These are phyloP conservation scores for Crithidia bombi DNA, from an alignment of 208 protist species.

Conservation along the genomic window DNA sequence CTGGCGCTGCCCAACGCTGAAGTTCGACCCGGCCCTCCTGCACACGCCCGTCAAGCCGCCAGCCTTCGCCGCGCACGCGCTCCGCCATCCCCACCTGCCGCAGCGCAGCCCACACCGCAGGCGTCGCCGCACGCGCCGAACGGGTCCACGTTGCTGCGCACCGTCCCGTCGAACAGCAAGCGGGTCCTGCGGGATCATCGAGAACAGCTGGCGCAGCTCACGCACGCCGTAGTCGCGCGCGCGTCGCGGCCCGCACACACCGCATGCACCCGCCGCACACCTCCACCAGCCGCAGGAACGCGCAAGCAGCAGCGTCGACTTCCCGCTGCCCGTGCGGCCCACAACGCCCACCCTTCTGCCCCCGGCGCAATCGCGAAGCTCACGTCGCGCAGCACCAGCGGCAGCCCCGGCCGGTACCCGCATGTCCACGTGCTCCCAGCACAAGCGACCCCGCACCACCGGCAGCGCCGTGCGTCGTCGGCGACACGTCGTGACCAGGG, in stretches of 20 bases:
- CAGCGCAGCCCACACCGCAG: constrained; percentile 58
- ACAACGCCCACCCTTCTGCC: constrained; percentile 90
- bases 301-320: constrained; percentile 76
- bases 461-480: not conserved
- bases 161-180: constrained; percentile 81
- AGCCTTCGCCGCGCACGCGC: constrained; percentile 34
- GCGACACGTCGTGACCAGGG: not conserved
- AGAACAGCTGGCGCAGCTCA: constrained; percentile 66
- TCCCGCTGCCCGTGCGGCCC: constrained; percentile 83
- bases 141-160: constrained; percentile 82
- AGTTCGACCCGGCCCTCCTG: constrained; percentile 64
- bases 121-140: constrained; percentile 43
- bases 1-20: constrained; percentile 80
- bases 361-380: constrained; percentile 50
- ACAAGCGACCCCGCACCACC: constrained; percentile 38
- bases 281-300: constrained; percentile 71
- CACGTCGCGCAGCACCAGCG: constrained; percentile 71
- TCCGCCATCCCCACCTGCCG: constrained; percentile 47
- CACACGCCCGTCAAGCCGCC: constrained; percentile 42
- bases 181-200: constrained; percentile 88
- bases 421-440: constrained; percentile 66
- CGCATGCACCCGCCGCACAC: constrained; percentile 58
- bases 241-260: constrained; percentile 39
- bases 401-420: constrained; percentile 58
- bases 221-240: constrained; percentile 44